phyloP scores from a whole-genome alignment of 352 stramenopile genomes.

The Thalassiosira sp. region DNA sequence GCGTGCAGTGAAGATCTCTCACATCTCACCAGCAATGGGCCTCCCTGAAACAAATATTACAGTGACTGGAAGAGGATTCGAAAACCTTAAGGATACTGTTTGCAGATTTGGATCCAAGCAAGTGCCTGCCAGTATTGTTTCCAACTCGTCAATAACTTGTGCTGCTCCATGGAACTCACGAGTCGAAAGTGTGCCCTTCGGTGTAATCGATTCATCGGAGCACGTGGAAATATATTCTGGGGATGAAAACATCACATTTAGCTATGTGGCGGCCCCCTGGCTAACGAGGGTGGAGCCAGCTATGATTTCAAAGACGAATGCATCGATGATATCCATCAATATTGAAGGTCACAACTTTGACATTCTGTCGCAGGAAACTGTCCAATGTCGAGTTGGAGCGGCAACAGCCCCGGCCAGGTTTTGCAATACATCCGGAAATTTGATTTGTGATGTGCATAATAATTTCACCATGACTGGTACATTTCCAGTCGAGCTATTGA shows the following conservation, averaged over 20 bases:
- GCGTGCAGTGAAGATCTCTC: constrained; percentile 14
- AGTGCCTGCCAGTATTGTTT: constrained; percentile 1
- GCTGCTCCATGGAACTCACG: constrained; percentile 21
- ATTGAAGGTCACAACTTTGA: constrained; percentile 37
- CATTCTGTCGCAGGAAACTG: constrained; percentile 9
- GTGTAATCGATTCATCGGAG: constrained; percentile 18
- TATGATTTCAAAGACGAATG: constrained; percentile 21
- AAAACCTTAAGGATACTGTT: constrained; percentile 4
- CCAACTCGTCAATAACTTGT: constrained; percentile 28
- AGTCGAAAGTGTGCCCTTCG: constrained; percentile 28
- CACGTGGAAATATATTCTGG: constrained; percentile 8
- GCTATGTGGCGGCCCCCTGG: constrained; percentile 17
- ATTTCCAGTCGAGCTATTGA: constrained; percentile 27
- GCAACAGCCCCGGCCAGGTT: neutral
- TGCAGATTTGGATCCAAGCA: constrained; percentile 14
- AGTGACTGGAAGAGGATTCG: constrained; percentile 21
- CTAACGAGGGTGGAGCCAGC: constrained; percentile 12
- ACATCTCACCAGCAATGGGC: constrained; percentile 23
- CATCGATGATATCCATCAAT: constrained; percentile 6
- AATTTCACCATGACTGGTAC: constrained; percentile 5
- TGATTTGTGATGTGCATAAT: constrained; percentile 21
- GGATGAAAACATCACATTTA: constrained; percentile 17
- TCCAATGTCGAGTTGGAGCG: constrained; percentile 35
- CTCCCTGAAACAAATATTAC: constrained; percentile 19
- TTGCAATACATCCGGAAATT: neutral